Percentiles rank a stretch among this genome's conserved stretches.
These are phyloP conservation scores for Saccharomyces hybrid DNA, from an alignment of 1,139 yeast species.

Conservation along the genomic window DNA sequence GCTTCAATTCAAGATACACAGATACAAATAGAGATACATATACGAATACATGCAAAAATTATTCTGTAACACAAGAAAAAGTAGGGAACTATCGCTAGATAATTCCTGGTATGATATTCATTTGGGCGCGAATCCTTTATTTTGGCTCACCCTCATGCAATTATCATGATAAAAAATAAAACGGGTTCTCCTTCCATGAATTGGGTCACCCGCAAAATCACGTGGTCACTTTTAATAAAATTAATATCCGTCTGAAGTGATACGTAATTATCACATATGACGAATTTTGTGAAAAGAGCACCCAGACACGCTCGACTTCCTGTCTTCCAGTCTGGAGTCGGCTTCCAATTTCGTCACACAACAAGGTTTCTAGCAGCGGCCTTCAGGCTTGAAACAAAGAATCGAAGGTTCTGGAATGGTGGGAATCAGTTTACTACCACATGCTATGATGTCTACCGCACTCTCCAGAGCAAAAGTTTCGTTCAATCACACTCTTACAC, in stretches of 20 bases:
- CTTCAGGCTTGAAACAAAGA: background rate
- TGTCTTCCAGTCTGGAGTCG: background rate
- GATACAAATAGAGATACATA: background rate
- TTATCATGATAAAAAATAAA: background rate
- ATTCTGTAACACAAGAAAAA: background rate
- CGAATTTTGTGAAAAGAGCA: background rate
- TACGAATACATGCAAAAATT: background rate
- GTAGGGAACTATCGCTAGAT: background rate
- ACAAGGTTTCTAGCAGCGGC: background rate
- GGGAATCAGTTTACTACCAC: background rate
- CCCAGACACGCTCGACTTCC: conserved; percentile 4
- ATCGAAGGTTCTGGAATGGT: conserved; percentile 1
- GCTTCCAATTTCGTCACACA: conserved; percentile 1
- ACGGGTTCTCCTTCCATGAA: background rate
- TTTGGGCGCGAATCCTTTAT: background rate
- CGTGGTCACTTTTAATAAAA: background rate
- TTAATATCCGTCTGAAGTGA: background rate
- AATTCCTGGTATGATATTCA: background rate
- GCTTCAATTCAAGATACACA: background rate
- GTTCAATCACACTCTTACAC: background rate
- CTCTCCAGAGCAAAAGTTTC: background rate
- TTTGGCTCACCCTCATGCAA: background rate
- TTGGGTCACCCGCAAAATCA: background rate
- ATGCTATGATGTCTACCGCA: background rate
- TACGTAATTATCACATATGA: too few species aligned